Conservation (phyloP, 768 basidiomycete species). For the Cyclocybe aegerita region DNA sequence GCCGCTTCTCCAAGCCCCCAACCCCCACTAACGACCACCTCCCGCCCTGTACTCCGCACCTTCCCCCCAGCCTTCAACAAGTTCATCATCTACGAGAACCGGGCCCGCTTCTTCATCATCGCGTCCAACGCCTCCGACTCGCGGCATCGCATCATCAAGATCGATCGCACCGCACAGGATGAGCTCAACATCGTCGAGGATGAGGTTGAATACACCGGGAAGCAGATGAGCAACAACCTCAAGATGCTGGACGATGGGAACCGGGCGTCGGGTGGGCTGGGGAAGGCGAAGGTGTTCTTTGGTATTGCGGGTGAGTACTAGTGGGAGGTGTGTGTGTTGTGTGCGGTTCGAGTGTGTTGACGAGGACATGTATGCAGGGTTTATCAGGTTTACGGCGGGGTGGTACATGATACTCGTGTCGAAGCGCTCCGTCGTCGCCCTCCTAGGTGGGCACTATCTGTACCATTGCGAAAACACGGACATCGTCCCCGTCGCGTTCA, state of each 20-base stretch:
- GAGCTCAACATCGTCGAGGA: conserved; percentile 84
- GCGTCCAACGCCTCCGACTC: conserved; percentile 89
- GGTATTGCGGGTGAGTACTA: conserved; percentile 70
- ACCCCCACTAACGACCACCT: neutral
- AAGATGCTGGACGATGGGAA: conserved; percentile 98
- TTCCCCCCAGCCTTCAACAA: conserved; percentile 61
- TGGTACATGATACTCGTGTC: conserved; percentile 95
- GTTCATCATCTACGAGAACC: conserved; percentile 93
- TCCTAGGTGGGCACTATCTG: conserved; percentile 93
- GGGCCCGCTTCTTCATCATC: conserved; percentile 86
- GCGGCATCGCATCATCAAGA: conserved; percentile 88
- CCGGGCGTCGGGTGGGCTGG: conserved; percentile 82
- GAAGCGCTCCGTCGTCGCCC: conserved; percentile 88
- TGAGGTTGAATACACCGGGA: conserved; percentile 81
- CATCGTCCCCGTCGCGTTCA: conserved; percentile 72
- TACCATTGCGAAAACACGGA: conserved; percentile 95
- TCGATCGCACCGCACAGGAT: conserved; percentile 81
- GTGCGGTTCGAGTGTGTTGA: neutral
- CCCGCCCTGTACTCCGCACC: neutral
- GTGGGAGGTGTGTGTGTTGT: neutral
- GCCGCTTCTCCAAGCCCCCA: too few species aligned
- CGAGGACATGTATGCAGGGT: conserved; percentile 50
- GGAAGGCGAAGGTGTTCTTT: conserved; percentile 76
- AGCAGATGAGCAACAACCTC: conserved; percentile 87
- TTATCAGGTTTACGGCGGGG: conserved; percentile 90